Evolutionary conservation across 371 early-diverging fungal species (phyloP).

Genomic region (Syncephalis fuscata): DNA sequence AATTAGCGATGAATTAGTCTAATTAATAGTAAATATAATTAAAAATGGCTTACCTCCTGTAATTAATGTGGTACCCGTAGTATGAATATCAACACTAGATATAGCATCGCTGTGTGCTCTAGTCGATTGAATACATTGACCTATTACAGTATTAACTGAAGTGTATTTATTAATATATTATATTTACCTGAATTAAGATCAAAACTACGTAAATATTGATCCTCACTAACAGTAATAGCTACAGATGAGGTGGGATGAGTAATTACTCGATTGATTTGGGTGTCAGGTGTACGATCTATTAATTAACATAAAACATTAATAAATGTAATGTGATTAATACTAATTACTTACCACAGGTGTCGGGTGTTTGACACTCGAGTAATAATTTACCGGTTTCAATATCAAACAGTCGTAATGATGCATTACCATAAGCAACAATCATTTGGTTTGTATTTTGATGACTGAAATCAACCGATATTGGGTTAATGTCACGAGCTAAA

Average conservation of each 20-base stretch:
- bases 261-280: slow-evolving; percentile 63
- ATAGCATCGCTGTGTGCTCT: slow-evolving; percentile 52
- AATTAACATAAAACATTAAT: neutral
- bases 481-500: slow-evolving; percentile 17
- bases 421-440: slow-evolving; percentile 47
- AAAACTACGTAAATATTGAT: slow-evolving; percentile 55
- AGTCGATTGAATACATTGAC: slow-evolving; percentile 39
- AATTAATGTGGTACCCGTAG: slow-evolving; percentile 43
- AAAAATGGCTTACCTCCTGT: slow-evolving; percentile 44
- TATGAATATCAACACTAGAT: slow-evolving; percentile 47
- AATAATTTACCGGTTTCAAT: slow-evolving; percentile 53
- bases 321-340: too few relatives aligned
- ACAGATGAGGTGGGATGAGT: slow-evolving; percentile 60
- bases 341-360: slow-evolving; percentile 43
- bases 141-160: slow-evolving; percentile 17
- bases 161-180: neutral
- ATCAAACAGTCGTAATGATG: slow-evolving; percentile 49
- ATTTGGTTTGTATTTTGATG: slow-evolving; percentile 35
- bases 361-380: slow-evolving; percentile 31
- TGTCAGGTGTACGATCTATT: slow-evolving; percentile 8
- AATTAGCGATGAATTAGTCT: neutral
- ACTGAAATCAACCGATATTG: slow-evolving; percentile 55
- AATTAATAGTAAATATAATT: neutral
- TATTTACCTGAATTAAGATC: slow-evolving; percentile 50
- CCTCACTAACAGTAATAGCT: slow-evolving; percentile 63